Base-by-base conservation (phyloP, 495 filamentous ascomycete species). In the Aspergillus sclerotiicarbonarius region DNA sequence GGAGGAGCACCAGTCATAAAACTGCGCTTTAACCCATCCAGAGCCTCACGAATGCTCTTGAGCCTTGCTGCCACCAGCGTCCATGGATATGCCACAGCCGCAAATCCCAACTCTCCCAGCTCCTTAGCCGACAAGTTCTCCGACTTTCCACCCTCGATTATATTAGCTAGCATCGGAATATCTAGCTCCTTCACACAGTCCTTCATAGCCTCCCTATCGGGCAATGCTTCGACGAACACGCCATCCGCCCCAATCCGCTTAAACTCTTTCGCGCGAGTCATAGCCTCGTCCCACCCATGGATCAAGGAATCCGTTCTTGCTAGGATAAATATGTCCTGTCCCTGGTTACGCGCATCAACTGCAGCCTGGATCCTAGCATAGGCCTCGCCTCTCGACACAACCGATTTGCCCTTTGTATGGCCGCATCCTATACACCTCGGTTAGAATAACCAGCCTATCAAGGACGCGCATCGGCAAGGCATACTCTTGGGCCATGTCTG, bases 141-240 rank as follows among this genome's bases (percentile, higher is more conserved):
- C 6, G 74, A 76, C 59, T 72, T 71, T 3, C 73, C 70, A 0
- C 75, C 75, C 47, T 79, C 74, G 19, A 79, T 77, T 9, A 79
- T 76, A 60, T 79, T 79, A 0, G 67, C 75, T 9, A 77, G 66
- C 29, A 71, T 66, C 0, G 73, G 72, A 20, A 73, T 66, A 19
- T 65, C 61, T 9, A 79, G 37, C 44, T 76, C 70, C 33, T 67
- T 44, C 0, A 67, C 70, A 35, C 65, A 70, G 0, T 59, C 63
- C 54, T 59, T 62, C 74, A 76, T 79, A 2, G 73, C 61, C 8
- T 70, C 70, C 4, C 67, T 58, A 57, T 75, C 72, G 4, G 75
- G 74, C 8, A 79, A 56, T 5, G 76, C 76, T 60, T 77, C 75
- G 12, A 79, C 63, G 39, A 77, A 76, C 18, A 76, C 64, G 0